Base-by-base conservation (phyloP, 2,329 filamentous ascomycete genomes). In the Aureobasidium sp. region DNA sequence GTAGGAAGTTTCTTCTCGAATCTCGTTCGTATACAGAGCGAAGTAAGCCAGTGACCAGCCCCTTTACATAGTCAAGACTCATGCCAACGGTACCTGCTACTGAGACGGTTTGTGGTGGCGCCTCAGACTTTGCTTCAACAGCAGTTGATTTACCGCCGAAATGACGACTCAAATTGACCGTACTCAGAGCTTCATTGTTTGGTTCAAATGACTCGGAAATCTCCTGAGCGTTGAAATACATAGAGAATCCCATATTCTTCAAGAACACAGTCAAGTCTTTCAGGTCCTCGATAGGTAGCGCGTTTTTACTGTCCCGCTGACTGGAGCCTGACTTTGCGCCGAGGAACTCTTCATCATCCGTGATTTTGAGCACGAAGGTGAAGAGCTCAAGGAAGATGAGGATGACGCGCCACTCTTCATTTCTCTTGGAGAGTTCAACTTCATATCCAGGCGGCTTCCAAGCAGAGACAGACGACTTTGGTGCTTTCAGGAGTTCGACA, bases 351-450 rank as follows among this genome's bases (percentile, higher is more conserved):
- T 97, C 93, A 66, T 99, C 94, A 67, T 99, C 94, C 72, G 93
- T 96, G 37, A 97, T 85, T 67, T 94, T 89, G 14, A 97, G 78
- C 2, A 97, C 85, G 71, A 97, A 97, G 2, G 89, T 91, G 71
- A 97, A 99, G 0, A 99, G 82, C 69, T 99, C 94, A 6, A 99
- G 81, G 70, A 99, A 97, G 56, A 99, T 81, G 0, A 97, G 79
- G 45, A 96, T 84, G 1, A 94, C 86, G 19, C 88, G 86, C 94
- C 94, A 99, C 70, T 97, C 91, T 67, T 86, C 82, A 29, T 80
- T 75, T 75, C 79, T 73, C 71, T 79, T 65, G 67, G 69, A 60
- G 71, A 73, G 70, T 37, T 72, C 69, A 15, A 72, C 67, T 27
- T 69, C 47, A 40, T 71, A 66, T 33, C 68, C 64, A 6, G 74